These are phyloP conservation scores for Phyllosticta citribraziliensis DNA, from an alignment of 2,329 filamentous ascomycete genomes.

Conservation along the genomic window DNA sequence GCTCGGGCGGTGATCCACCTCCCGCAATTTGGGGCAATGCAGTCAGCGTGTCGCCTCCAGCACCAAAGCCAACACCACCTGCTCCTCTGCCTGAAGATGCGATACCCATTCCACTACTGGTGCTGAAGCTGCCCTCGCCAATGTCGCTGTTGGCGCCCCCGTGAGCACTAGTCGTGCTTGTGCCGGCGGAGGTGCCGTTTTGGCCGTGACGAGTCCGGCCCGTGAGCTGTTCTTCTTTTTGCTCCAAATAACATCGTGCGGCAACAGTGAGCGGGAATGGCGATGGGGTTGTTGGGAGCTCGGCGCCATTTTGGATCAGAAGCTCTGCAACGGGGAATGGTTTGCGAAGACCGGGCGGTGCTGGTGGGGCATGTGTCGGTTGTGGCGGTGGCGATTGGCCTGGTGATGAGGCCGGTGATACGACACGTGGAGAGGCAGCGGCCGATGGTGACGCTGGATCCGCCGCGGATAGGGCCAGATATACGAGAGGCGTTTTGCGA, in stretches of 20 bases:
- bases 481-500: constrained; percentile 78
- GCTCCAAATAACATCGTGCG: constrained; percentile 75
- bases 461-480: constrained; percentile 81
- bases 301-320: constrained; percentile 84
- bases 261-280: constrained; percentile 74
- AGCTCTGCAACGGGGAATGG: constrained; percentile 85
- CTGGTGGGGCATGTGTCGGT: constrained; percentile 7
- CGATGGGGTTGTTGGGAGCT: constrained; percentile 65
- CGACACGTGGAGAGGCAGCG: constrained; percentile 23
- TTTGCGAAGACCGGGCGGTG: constrained; percentile 34
- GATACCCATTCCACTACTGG: not conserved
- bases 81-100: constrained; percentile 21
- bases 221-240: constrained; percentile 48
- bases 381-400: constrained; percentile 33
- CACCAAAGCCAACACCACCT: constrained; percentile 41
- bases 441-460: constrained; percentile 70
- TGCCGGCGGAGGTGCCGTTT: not conserved
- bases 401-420: constrained; percentile 31
- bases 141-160: not conserved
- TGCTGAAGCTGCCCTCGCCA: not conserved
- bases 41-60: constrained; percentile 48
- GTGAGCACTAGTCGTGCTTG: not conserved
- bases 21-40: constrained; percentile 48
- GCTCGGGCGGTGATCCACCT: constrained; percentile 29
- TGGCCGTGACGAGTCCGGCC: constrained; percentile 16